Evolutionary conservation across 306 rosid species (phyloP), one percentile per base, ranked within the genome.

Genomic region (Trifolium dubium): DNA sequence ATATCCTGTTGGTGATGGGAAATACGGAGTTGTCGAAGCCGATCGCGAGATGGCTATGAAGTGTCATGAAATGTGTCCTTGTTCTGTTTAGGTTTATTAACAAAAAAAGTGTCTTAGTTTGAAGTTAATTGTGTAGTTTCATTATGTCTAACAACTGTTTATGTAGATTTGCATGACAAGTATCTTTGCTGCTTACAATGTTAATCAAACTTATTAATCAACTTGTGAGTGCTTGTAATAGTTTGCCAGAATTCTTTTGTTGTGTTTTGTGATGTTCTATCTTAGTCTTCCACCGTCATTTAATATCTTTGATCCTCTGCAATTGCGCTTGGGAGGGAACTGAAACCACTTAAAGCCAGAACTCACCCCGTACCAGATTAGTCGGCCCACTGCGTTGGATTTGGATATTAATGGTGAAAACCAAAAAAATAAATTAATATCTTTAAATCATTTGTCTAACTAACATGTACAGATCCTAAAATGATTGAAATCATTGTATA

Each of bases 401-500:
- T n/a, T 23, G 23, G 23, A 23, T 23, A 23, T 1, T 23, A 1
- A 1, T 23, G 23, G 23, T 23, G 23, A 23, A 23, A 23, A 1
- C 17, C n/a, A n/a, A n/a, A n/a, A n/a, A n/a, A n/a, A n/a, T n/a
- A n/a, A n/a, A n/a, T n/a, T 23, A 30, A 4, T 23, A 23, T 23
- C 29, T 39, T 4, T 64, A 23, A 23, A 23, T 23, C 23, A 1
- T 23, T 23, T 23, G 23, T 23, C 23, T 23, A 23, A 23, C 23
- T 39, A 13, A 60, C 17, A 79, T 71, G 63, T 54, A 67, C 30
- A 54, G 58, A 76, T 67, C 67, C 53, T 37, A 51, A 53, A 67
- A 69, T 72, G 60, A 66, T 18, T 61, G 81, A 5, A 37, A 74
- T 40, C 64, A 54, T 34, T 17, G 81, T 65, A 66, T 53, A 56